Evolutionary conservation across 208 protist species (phyloP).

Genomic region (Leishmania arabica): DNA sequence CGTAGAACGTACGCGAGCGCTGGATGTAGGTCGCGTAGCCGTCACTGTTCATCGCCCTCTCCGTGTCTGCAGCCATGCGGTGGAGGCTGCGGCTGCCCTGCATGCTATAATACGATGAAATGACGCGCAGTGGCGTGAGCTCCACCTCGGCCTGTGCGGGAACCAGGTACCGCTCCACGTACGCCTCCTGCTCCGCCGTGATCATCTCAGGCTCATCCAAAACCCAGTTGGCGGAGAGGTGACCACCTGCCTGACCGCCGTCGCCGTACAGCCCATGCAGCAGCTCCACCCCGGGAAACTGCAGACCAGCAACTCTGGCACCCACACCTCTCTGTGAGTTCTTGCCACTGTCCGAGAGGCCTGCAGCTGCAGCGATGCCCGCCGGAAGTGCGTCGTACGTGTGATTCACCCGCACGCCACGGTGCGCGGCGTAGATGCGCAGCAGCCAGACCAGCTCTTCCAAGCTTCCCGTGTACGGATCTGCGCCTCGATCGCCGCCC

Average conservation of each 20-base stretch:
- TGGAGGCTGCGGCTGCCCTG: slow-evolving; percentile 20
- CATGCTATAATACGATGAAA: slow-evolving; percentile 29
- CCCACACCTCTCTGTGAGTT: not conserved
- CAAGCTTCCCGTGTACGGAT: slow-evolving; percentile 22
- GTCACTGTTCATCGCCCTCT: slow-evolving; percentile 41
- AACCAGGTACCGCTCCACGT: slow-evolving; percentile 25
- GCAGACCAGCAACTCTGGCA: not conserved
- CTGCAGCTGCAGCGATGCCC: not conserved
- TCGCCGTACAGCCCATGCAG: not conserved
- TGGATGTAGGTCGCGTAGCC: slow-evolving; percentile 31
- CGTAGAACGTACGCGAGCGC: slow-evolving; percentile 33
- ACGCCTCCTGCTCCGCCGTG: slow-evolving; percentile 20
- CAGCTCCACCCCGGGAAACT: not conserved
- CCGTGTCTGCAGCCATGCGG: slow-evolving; percentile 29
- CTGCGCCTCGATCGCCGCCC: not conserved
- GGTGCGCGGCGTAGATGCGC: slow-evolving; percentile 12
- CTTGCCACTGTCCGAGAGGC: not conserved
- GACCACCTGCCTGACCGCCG: not conserved
- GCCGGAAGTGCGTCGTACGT: not conserved
- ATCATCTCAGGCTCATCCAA: slow-evolving; percentile 13
- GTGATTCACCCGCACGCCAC: slow-evolving; percentile 12
- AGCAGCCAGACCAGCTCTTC: slow-evolving; percentile 24
- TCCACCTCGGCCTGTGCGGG: slow-evolving; percentile 8
- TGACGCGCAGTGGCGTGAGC: slow-evolving; percentile 26
- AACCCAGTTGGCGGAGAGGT: slow-evolving; percentile 11